Conservation (phyloP, 78 protist genomes). For the Dictyostelium firmibasis region DNA sequence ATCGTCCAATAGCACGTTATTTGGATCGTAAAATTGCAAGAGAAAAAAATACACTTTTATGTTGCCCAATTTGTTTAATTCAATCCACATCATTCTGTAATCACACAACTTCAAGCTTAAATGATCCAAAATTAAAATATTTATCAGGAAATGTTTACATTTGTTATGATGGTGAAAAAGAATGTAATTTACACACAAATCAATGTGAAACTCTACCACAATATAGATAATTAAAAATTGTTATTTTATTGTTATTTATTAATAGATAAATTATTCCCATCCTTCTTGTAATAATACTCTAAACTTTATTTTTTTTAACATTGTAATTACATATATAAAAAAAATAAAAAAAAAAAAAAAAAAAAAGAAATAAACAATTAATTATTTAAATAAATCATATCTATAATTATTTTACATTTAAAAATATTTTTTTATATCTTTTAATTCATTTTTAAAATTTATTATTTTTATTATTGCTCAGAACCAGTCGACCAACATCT, state of each 20-base stretch:
- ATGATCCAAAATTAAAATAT: conserved; percentile 12
- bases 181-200: not conserved
- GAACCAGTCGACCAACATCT: not conserved
- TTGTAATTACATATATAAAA: no score
- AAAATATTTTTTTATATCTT: not conserved
- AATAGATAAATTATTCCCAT: not conserved
- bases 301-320: not conserved
- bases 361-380: not conserved
- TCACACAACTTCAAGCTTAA: not conserved
- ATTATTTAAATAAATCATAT: not conserved
- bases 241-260: not conserved
- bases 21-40: not conserved
- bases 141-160: not conserved
- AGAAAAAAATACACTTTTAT: not conserved
- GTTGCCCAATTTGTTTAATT: conserved; percentile 1
- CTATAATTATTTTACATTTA: not conserved
- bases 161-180: not conserved
- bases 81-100: not conserved
- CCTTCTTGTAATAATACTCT: not conserved
- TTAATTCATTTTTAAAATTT: not conserved
- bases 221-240: not conserved
- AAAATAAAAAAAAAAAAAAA: not conserved
- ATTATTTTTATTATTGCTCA: not conserved
- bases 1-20: not conserved
- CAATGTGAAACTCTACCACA: not conserved